Conservation (phyloP, 2,329 filamentous ascomycete genomes). For the Orbilia quercus region DNA sequence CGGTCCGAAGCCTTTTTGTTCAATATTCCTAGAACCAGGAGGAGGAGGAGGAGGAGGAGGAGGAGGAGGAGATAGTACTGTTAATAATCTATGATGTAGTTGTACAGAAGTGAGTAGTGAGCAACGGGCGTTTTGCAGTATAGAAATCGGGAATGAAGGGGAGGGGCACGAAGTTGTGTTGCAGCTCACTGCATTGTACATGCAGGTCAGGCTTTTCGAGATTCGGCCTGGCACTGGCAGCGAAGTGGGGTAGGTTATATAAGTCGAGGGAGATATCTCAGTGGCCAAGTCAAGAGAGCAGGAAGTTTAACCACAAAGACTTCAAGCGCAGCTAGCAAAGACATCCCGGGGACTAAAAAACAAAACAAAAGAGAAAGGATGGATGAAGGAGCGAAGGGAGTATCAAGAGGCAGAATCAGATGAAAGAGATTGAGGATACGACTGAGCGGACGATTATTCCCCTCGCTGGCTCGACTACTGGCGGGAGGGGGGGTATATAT, state of each 20-base stretch:
- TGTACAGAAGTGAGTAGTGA: not conserved
- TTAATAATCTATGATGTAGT: slow-evolving; percentile 16
- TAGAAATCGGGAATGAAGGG: not conserved
- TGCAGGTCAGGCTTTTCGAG: not conserved
- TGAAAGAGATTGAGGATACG: slow-evolving; percentile 13
- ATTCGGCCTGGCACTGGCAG: not conserved
- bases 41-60: slow-evolving; percentile 20
- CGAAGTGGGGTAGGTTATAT: slow-evolving; percentile 4
- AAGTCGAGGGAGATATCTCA: not conserved
- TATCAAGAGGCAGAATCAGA: slow-evolving; percentile 7
- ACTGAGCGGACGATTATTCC: slow-evolving; percentile 39
- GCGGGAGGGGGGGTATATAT: slow-evolving; percentile 15
- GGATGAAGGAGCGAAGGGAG: not conserved
- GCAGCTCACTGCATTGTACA: slow-evolving; percentile 4
- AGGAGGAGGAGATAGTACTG: slow-evolving; percentile 33
- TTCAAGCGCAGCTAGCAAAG: not conserved
- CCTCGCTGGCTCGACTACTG: slow-evolving; percentile 20
- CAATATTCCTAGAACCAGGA: slow-evolving; percentile 20
- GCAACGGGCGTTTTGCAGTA: not conserved
- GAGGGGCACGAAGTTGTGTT: slow-evolving; percentile 20
- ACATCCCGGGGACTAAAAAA: too few species aligned
- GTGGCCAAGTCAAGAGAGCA: not conserved
- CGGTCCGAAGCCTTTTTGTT: slow-evolving; percentile 20
- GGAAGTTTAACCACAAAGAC: not conserved
- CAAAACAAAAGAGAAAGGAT: slow-evolving; percentile 12